Percentiles rank a stretch among this genome's conserved stretches.
Conservation (phyloP, 768 basidiomycete species). For the Pleurotus platypus region DNA sequence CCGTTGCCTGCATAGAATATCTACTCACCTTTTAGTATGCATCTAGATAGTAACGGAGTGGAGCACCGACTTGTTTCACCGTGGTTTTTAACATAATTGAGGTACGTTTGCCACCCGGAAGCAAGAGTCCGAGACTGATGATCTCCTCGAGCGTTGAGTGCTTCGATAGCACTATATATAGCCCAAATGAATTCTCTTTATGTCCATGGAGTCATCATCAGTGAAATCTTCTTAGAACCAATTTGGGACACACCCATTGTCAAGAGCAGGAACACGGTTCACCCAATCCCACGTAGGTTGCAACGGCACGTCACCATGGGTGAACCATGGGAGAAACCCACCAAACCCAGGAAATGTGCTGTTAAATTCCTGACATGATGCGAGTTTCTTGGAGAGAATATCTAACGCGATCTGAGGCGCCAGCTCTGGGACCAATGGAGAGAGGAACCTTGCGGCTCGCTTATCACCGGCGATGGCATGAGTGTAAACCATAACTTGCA, state of each 20-base stretch:
- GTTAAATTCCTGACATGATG: constrained; percentile 16
- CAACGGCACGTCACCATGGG: constrained; percentile 11
- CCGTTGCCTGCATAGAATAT: constrained; percentile 20
- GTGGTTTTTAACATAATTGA: constrained; percentile 18
- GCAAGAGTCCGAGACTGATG: constrained; percentile 12
- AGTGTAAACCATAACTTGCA: constrained; percentile 20
- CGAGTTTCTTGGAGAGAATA: constrained; percentile 17
- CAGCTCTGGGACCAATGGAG: constrained; percentile 11
- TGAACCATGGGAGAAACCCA: constrained; percentile 21
- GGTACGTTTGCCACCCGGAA: constrained; percentile 15
- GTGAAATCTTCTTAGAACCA: neutral
- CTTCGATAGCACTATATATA: constrained; percentile 18
- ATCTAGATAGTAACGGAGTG: neutral
- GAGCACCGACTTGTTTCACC: constrained; percentile 5
- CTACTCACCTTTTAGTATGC: constrained; percentile 4
- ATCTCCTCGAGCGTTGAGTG: constrained; percentile 11
- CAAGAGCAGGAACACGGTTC: constrained; percentile 20
- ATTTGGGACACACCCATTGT: constrained; percentile 13
- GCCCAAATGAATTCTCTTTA: constrained; percentile 19
- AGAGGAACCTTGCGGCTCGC: constrained; percentile 18
- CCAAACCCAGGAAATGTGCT: constrained; percentile 21
- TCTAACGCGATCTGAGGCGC: constrained; percentile 15
- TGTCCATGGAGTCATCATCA: too few species aligned
- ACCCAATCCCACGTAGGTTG: constrained; percentile 21
- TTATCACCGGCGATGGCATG: constrained; percentile 17